Evolutionary conservation across 441 rosid species (phyloP).

Genomic region (Populus hybrid): DNA sequence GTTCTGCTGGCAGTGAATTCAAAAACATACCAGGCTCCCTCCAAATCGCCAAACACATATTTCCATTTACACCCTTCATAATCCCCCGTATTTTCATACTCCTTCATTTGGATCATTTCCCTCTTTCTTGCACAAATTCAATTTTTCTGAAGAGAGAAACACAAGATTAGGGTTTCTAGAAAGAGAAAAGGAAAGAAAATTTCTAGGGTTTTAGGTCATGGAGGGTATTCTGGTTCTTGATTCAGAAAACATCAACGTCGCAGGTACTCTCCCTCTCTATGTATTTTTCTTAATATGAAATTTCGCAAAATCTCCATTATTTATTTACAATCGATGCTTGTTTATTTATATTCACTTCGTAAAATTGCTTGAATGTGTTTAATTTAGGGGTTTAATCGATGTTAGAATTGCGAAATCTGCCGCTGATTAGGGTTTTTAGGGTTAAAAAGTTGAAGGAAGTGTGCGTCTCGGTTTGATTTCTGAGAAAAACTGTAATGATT

Average conservation of each 20-base stretch:
- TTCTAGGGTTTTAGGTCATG: slow-evolving; percentile 21
- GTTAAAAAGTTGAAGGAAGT: neutral
- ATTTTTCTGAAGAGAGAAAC: neutral
- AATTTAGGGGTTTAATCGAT: neutral
- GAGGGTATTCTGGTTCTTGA: slow-evolving; percentile 10
- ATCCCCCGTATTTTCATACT: neutral
- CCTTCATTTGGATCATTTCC: neutral
- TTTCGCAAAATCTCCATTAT: neutral
- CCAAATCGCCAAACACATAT: neutral
- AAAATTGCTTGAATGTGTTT: neutral
- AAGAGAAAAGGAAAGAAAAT: neutral
- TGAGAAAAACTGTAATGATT: neutral
- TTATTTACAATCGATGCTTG: too few relatives aligned
- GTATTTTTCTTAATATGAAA: neutral
- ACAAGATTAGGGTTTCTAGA: neutral
- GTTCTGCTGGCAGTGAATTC: neutral
- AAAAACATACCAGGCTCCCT: neutral
- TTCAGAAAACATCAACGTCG: slow-evolving; percentile 4
- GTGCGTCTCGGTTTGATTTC: neutral
- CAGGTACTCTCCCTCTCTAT: slow-evolving; percentile 18
- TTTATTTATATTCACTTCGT: too few relatives aligned
- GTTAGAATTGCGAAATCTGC: neutral
- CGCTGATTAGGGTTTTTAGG: neutral
- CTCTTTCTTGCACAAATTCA: neutral
- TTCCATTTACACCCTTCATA: neutral